phyloP scores from a whole-genome alignment of 169 alveolate genomes.

The Babesia ovis region DNA sequence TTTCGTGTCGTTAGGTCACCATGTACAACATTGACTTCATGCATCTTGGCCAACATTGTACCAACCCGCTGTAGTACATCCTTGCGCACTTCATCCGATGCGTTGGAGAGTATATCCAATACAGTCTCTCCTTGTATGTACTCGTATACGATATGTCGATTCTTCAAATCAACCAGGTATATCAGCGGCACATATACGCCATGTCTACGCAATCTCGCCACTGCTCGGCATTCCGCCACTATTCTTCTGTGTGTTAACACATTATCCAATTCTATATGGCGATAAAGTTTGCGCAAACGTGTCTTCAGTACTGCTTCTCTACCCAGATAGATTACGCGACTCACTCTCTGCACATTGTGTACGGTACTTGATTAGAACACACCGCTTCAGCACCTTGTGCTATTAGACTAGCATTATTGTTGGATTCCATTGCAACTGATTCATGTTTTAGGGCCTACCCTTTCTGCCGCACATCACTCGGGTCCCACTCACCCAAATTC shows the following conservation, averaged over 20 bases:
- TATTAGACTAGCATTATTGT: constrained; percentile 5
- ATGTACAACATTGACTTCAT: constrained; percentile 74
- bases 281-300: constrained; percentile 60
- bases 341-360: constrained; percentile 11
- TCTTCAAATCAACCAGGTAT: constrained; percentile 69
- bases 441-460: too few species aligned
- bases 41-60: constrained; percentile 72
- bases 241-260: constrained; percentile 63
- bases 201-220: constrained; percentile 55
- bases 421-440: constrained; percentile 11
- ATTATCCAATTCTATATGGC: constrained; percentile 71
- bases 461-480: too few species aligned
- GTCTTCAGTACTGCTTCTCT: constrained; percentile 68
- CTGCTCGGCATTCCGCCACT: constrained; percentile 68
- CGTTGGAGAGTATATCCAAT: constrained; percentile 25
- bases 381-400: constrained; percentile 71
- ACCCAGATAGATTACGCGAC: constrained; percentile 43
- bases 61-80: constrained; percentile 47
- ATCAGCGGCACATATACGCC: constrained; percentile 74
- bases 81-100: constrained; percentile 30
- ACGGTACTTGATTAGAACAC: background rate
- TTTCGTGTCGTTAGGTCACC: constrained; percentile 79
- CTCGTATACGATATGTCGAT: constrained; percentile 68
- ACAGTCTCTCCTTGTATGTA: constrained; percentile 69
- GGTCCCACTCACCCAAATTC: too few species aligned